Base-by-base conservation (phyloP, 2,329 filamentous ascomycete genomes). In the Aspergillus pseudonomiae region DNA sequence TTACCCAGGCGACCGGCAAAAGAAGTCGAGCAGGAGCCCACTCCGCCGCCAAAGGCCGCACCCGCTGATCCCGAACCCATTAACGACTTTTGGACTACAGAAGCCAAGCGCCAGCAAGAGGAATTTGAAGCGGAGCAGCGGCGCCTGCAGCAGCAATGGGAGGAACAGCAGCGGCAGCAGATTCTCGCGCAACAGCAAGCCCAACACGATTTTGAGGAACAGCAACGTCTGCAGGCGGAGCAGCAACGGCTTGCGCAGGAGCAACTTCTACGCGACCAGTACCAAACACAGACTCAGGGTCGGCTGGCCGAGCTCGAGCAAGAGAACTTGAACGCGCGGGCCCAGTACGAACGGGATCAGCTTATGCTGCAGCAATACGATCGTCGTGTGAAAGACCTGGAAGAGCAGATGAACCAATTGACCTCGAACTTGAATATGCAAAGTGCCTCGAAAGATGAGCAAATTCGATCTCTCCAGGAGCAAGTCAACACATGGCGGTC, bases 361-460 rank as follows among this genome's bases (percentile, higher is more conserved):
- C 84, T 99, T 48, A 93, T 98, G 91, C 85, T 99, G 50, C 92
- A 97, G 78, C 94, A 98, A 75, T 99, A 97, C 75, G 95, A 99
- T 69, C 90, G 93, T 75, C 88, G 94, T 65, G 93, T 99, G 75
- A 98, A 97, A 82, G 91, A 92, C 24, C 82, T 99, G 14, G 95
- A 99, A 78, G 88, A 89, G 60, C 95, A 99, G 79, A 86, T 99
- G 66, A 81, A 85, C 54, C 91, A 96, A 68, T 85, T 98, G 59
- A 91, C 93, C 71, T 87, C 85, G 70, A 97, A 93, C 76, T 90
- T 92, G 71, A 89, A 91, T 48, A 90, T 97, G 77, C 95, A 98
- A 75, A 89, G 91, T 59, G 82, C 85, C 41, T 97, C 94, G 75
- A 96, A 94, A 76, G 95, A 99, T 73, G 95, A 98, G 70, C 94